These are phyloP conservation scores for Haplosporangium sp. DNA, from an alignment of 371 early-diverging fungal species.

Conservation along the genomic window DNA sequence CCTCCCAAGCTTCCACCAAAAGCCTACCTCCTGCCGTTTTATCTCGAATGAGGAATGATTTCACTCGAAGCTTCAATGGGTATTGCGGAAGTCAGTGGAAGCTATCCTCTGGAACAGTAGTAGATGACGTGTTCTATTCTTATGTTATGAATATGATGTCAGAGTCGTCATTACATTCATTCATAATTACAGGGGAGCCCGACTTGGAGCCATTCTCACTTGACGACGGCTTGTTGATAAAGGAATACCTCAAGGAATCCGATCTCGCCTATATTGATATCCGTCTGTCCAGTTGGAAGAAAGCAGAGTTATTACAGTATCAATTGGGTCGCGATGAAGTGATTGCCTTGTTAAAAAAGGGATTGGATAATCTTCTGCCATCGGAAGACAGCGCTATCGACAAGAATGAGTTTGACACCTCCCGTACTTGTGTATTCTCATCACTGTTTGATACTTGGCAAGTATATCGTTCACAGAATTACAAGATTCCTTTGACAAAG, in stretches of 20 bases:
- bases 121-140: background rate
- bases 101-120: background rate
- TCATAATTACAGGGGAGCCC: background rate
- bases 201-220: background rate
- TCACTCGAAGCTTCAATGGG: background rate
- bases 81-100: conserved; percentile 1
- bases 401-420: background rate
- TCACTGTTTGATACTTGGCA: background rate
- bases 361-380: background rate
- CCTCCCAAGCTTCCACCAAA: background rate
- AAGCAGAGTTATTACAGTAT: background rate
- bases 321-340: background rate
- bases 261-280: background rate
- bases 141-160: background rate
- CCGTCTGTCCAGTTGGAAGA: background rate
- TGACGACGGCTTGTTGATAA: background rate
- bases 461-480: background rate
- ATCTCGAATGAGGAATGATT: background rate
- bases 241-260: background rate
- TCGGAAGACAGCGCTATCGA: background rate
- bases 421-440: background rate
- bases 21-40: background rate
- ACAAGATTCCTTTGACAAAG: background rate
- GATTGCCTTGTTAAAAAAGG: background rate
- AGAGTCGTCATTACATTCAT: background rate